Conservation (phyloP, 164 flowering plant species). For the Stephania cephalantha region DNA sequence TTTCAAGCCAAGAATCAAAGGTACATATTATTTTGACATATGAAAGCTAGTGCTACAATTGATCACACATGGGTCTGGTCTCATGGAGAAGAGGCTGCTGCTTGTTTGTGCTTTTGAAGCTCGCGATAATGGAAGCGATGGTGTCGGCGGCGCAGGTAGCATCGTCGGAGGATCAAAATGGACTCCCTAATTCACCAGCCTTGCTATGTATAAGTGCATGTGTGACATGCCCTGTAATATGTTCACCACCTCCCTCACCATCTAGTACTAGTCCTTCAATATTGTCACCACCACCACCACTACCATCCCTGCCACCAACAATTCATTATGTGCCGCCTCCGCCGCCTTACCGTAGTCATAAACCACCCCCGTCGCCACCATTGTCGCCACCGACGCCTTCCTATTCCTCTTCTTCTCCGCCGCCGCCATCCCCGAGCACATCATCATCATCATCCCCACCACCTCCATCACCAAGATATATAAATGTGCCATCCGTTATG, state of each 20-base stretch:
- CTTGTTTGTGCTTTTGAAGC: background rate
- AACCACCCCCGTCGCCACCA: constrained; percentile 13
- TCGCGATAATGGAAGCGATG: background rate
- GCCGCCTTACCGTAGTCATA: background rate
- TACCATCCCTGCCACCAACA: constrained; percentile 4
- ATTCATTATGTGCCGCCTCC: no score
- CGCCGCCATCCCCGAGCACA: background rate
- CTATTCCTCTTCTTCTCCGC: background rate
- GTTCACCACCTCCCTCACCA: constrained; percentile 44
- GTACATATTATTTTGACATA: background rate
- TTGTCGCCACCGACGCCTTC: background rate
- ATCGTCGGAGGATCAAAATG: background rate
- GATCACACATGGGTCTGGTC: background rate
- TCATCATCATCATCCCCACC: background rate
- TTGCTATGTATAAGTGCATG: constrained; percentile 52
- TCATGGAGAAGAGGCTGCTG: background rate
- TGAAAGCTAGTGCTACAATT: background rate
- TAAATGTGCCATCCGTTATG: background rate
- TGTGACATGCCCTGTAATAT: constrained; percentile 43
- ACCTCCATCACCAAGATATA: constrained; percentile 3
- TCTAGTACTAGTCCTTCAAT: constrained; percentile 10
- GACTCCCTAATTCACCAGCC: background rate
- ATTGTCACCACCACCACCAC: constrained; percentile 17
- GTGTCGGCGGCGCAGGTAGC: background rate
- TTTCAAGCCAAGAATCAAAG: background rate